Evolutionary conservation across 768 basidiomycete species (phyloP), one percentile per base, ranked within the genome.

Genomic region (Rhizopogon sp.): DNA sequence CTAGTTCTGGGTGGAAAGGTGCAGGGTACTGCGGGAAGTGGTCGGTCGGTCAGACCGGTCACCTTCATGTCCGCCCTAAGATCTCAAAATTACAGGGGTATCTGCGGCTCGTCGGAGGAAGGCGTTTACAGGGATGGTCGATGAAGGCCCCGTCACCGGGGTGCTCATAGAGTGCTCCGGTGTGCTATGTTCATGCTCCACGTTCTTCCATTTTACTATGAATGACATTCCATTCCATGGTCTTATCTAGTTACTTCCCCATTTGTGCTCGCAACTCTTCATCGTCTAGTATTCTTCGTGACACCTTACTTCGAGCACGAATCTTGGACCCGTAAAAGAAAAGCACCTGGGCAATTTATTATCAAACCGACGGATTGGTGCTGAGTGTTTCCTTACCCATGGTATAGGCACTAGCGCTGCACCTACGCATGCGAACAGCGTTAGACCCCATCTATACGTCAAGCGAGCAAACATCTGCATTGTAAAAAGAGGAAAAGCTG

Each of bases 401-500:
- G 80, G 80, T 46, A 85, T 80, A 5, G 79, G 75, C 16, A 79
- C 69, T 67, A 85, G 73, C 9, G 79, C 11, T 11, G 71, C 61
- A 1, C 77, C 79, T 31, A 85, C 62, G 50, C 70, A 72, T 5
- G 70, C 79, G 59, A 80, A 80, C 2, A 81, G 65, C 10, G 77
- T 78, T 50, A 76, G 78, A 1, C 79, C 80, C 78, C 83, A 84
- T 58, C 72, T 77, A 43, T 79, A 80, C 4, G 70, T 75, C 17
- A 87, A 70, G 3, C 66, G 66, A 5, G 66, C 62, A 64, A 80
- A 83, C 80, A 84, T 84, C 46, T 76, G 76, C 3, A 71, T 63
- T 1, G 80, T 80, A 68, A 86, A 85, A 5, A 86, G 71, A 0
- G 83, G 79, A 66, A 86, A 85, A 2, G 73, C 75, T 6, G 70